These are phyloP conservation scores for Avena insularis DNA, from an alignment of 176 grass and related monocot species.

Conservation along the genomic window DNA sequence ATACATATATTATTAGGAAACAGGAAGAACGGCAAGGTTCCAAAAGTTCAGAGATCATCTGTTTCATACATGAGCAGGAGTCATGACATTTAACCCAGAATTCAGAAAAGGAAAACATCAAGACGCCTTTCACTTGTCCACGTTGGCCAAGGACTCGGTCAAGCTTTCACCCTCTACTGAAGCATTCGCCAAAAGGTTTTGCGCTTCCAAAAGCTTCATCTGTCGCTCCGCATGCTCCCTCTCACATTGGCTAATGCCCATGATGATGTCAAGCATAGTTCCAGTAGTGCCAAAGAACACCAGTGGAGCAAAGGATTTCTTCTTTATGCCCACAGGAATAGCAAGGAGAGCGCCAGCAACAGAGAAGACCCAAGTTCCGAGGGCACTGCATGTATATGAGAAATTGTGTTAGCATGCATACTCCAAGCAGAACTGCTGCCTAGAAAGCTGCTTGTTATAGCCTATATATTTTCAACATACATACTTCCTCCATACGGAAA, in stretches of 20 bases:
- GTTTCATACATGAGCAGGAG: not conserved
- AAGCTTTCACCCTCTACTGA: slow-evolving; percentile 40
- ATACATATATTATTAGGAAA: slow-evolving; percentile 35
- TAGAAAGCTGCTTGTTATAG: slow-evolving; percentile 4
- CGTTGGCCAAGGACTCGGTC: slow-evolving; percentile 14
- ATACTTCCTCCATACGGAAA: not conserved
- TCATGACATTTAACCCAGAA: not conserved
- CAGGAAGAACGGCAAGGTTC: slow-evolving; percentile 3
- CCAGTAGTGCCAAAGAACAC: slow-evolving; percentile 94
- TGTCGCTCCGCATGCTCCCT: slow-evolving; percentile 86
- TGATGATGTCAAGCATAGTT: slow-evolving; percentile 98
- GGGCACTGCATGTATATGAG: slow-evolving; percentile 64
- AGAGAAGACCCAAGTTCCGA: slow-evolving; percentile 97
- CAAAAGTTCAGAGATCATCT: not conserved
- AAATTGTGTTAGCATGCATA: slow-evolving; percentile 3
- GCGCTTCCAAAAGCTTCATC: slow-evolving; percentile 83
- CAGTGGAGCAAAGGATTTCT: slow-evolving; percentile 81
- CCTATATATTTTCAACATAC: not conserved
- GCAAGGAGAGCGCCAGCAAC: slow-evolving; percentile 84
- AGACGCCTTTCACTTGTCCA: slow-evolving; percentile 21
- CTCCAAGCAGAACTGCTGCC: slow-evolving; percentile 15
- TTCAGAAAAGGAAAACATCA: not conserved
- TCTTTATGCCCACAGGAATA: slow-evolving; percentile 93
- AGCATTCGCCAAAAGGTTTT: slow-evolving; percentile 49
- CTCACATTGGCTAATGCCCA: slow-evolving; percentile 91